A percentile compares a stretch with the other conserved stretches of the same genome.
Conservation (phyloP, 129 eudicot species). For the Daucus carota region DNA sequence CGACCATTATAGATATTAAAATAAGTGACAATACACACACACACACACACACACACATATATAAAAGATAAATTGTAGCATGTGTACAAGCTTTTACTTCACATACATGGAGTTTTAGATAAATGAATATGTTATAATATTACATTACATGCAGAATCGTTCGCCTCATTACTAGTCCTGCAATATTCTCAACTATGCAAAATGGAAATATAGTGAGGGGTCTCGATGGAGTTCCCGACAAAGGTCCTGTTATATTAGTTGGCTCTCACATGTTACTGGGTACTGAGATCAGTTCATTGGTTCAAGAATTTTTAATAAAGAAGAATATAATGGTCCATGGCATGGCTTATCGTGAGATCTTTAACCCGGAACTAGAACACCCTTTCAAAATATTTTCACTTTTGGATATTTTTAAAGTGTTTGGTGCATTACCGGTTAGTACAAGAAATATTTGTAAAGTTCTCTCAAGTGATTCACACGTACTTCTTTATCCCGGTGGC, state of each 20-base stretch:
- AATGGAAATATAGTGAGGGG: constrained; percentile 88
- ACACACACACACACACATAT: not conserved
- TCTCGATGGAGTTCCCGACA: constrained; percentile 65
- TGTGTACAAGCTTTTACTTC: not conserved
- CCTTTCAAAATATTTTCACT: constrained; percentile 32
- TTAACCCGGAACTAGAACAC: constrained; percentile 17
- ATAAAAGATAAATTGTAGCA: not conserved
- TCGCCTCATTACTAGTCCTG: constrained; percentile 48
- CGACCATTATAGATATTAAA: no score
- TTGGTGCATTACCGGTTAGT: constrained; percentile 73
- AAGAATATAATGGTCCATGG: constrained; percentile 66
- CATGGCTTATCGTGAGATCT: constrained; percentile 67
- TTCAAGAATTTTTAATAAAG: constrained; percentile 51
- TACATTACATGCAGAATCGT: constrained; percentile 35
- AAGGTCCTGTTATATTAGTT: constrained; percentile 82
- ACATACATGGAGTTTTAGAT: not conserved
- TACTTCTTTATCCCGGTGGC: constrained; percentile 96
- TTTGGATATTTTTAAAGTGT: constrained; percentile 44
- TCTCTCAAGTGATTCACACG: constrained; percentile 53
- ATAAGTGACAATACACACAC: not conserved
- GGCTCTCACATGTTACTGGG: constrained; percentile 94
- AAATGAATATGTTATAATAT: not conserved
- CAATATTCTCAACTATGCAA: constrained; percentile 57
- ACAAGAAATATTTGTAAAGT: constrained; percentile 63
- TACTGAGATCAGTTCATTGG: constrained; percentile 49